phyloP scores from a whole-genome alignment of 2,329 filamentous ascomycete genomes.

The Epichloe amarillans region DNA sequence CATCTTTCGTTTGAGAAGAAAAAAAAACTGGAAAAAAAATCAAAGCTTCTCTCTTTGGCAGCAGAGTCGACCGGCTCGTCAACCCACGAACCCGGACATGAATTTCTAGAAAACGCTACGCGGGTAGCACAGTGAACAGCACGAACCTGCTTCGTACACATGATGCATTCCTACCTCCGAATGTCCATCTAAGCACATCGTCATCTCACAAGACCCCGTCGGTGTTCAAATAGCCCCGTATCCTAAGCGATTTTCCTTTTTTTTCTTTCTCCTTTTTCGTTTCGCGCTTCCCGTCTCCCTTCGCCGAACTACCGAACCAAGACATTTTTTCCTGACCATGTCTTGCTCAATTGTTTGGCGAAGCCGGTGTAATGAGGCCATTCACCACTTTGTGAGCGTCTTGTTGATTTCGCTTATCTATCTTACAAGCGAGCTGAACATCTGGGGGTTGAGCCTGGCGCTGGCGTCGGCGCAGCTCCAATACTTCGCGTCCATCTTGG shows the following conservation, averaged over 20 bases:
- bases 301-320: neutral
- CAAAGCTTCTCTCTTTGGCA: too few species aligned
- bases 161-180: neutral
- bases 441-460: slow-evolving; percentile 29
- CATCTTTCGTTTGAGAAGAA: neutral
- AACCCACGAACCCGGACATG: neutral
- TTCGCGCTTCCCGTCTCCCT: neutral
- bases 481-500: slow-evolving; percentile 34
- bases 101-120: neutral
- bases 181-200: neutral
- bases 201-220: slow-evolving; percentile 1
- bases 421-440: slow-evolving; percentile 29
- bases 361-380: slow-evolving; percentile 4
- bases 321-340: slow-evolving; percentile 1
- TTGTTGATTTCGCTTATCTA: slow-evolving; percentile 24
- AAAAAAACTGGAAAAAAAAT: too few species aligned
- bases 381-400: slow-evolving; percentile 11
- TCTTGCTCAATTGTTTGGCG: slow-evolving; percentile 6
- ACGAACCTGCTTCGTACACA: neutral
- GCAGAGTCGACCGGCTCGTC: too few species aligned
- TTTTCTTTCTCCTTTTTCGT: neutral
- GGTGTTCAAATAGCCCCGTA: slow-evolving; percentile 2
- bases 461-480: slow-evolving; percentile 21
- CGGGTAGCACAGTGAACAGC: slow-evolving; percentile 4
- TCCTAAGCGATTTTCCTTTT: slow-evolving; percentile 2